Evolutionary conservation across 176 grass and related monocot species (phyloP).

Genomic region (Hordeum marinum): DNA sequence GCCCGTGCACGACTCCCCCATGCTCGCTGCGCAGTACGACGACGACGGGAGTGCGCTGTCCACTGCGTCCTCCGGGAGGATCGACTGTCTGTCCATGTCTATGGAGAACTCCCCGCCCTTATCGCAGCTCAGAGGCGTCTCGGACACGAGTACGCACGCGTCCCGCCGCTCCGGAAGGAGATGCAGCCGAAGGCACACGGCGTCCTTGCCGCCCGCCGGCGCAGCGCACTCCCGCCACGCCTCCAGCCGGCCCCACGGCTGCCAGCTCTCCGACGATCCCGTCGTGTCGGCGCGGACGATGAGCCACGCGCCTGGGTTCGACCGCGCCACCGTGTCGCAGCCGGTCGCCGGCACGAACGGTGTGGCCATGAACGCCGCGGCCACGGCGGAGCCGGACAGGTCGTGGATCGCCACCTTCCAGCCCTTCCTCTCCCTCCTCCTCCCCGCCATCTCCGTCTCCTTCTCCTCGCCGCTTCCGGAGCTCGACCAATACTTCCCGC

Average conservation of each 20-base stretch:
- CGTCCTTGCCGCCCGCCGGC: background rate
- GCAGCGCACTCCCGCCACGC: conserved; percentile 59
- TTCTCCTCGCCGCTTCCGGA: conserved; percentile 32
- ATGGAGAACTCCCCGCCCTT: conserved; percentile 84
- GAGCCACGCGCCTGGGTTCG: conserved; percentile 73
- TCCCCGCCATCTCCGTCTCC: conserved; percentile 14
- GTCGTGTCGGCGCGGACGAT: conserved; percentile 5
- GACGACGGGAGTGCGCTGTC: no score
- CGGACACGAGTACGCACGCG: conserved; percentile 69
- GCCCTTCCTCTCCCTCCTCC: conserved; percentile 61
- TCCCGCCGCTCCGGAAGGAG: conserved; percentile 67
- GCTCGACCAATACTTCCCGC: conserved; percentile 35
- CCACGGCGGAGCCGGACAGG: conserved; percentile 79
- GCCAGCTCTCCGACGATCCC: conserved; percentile 58
- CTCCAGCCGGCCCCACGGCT: conserved; percentile 85
- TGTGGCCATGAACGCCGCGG: conserved; percentile 84
- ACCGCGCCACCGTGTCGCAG: conserved; percentile 64
- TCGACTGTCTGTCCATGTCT: conserved; percentile 50
- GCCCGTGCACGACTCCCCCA: background rate
- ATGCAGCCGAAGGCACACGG: conserved; percentile 24
- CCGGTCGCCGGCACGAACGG: conserved; percentile 85
- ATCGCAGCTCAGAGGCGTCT: conserved; percentile 48
- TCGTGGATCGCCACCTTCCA: conserved; percentile 91
- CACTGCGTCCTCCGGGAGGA: background rate
- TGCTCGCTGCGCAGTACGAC: background rate